Percentiles rank a stretch among this genome's conserved stretches.
phyloP scores from a whole-genome alignment of 1,139 yeast genomes.

The Diutina siamensis region DNA sequence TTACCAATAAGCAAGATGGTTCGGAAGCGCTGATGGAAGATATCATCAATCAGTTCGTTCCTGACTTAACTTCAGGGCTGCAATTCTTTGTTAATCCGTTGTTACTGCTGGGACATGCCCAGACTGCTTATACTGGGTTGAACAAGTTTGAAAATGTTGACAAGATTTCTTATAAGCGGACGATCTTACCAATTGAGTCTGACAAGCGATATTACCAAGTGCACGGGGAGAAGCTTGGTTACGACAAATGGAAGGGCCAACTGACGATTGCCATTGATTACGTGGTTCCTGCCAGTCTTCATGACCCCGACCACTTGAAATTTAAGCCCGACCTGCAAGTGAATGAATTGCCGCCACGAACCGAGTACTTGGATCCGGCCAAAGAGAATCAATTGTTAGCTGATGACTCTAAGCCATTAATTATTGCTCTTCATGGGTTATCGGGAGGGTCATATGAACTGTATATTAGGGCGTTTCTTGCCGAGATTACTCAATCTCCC shows the following conservation, averaged over 20 bases:
- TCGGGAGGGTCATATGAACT: conserved; percentile 56
- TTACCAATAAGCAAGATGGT: conserved; percentile 11
- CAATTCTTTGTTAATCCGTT: conserved; percentile 28
- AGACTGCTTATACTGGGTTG: conserved; percentile 35
- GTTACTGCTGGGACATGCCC: conserved; percentile 31
- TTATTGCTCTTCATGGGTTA: conserved; percentile 46
- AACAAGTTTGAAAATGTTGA: conserved; percentile 26
- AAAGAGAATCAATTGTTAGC: conserved; percentile 20
- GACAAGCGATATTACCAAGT: conserved; percentile 20
- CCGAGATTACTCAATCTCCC: conserved; percentile 18
- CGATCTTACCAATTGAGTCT: conserved; percentile 19
- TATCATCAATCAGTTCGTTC: conserved; percentile 18
- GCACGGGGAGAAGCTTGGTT: conserved; percentile 20
- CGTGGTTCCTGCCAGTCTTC: not conserved
- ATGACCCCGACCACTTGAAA: not conserved
- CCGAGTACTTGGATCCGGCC: conserved; percentile 26
- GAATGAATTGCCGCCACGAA: conserved; percentile 31
- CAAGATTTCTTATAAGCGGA: conserved; percentile 27
- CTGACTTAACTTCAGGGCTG: conserved; percentile 23
- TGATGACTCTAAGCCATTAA: conserved; percentile 33
- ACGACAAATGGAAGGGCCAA: conserved; percentile 31
- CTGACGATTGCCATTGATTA: conserved; percentile 19
- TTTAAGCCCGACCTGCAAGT: conserved; percentile 25
- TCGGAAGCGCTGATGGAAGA: conserved; percentile 12
- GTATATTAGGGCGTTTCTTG: conserved; percentile 36